Percentiles rank a stretch among this genome's conserved stretches.
These are phyloP conservation scores for Dioszegia hungarica DNA, from an alignment of 768 basidiomycete species.

Conservation along the genomic window DNA sequence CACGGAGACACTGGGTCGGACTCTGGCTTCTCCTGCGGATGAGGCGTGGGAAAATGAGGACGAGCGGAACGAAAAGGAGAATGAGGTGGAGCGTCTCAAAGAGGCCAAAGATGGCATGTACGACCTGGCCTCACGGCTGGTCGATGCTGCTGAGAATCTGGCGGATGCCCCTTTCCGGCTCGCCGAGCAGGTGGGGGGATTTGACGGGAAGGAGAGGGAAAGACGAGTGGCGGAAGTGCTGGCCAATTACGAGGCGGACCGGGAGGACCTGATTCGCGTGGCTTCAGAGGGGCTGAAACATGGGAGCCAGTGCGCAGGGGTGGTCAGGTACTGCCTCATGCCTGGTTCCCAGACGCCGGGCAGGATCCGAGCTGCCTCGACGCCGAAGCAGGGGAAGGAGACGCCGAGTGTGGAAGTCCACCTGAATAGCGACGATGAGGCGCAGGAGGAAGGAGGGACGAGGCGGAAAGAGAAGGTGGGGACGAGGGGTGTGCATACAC, in stretches of 20 bases:
- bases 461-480: slow-evolving; percentile 19
- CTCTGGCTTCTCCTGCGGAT: neutral
- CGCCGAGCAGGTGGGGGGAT: slow-evolving; percentile 31
- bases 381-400: neutral
- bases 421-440: slow-evolving; percentile 5
- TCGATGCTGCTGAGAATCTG: slow-evolving; percentile 76
- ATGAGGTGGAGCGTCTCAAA: slow-evolving; percentile 63
- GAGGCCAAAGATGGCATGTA: slow-evolving; percentile 75
- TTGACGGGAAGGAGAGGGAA: slow-evolving; percentile 51
- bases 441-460: neutral
- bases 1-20: slow-evolving; percentile 70
- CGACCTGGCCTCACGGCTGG: slow-evolving; percentile 75
- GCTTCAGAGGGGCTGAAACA: slow-evolving; percentile 6
- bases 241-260: neutral
- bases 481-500: slow-evolving; percentile 41
- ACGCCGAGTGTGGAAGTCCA: slow-evolving; percentile 3
- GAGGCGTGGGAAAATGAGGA: slow-evolving; percentile 64
- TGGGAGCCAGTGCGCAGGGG: slow-evolving; percentile 6
- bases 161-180: slow-evolving; percentile 56
- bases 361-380: neutral
- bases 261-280: slow-evolving; percentile 1
- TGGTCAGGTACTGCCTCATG: slow-evolving; percentile 1
- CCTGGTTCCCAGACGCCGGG: neutral
- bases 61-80: slow-evolving; percentile 53
- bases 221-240: neutral